phyloP scores from a whole-genome alignment of 2,329 filamentous ascomycete species.

The Dendrostoma leiphaemia region DNA sequence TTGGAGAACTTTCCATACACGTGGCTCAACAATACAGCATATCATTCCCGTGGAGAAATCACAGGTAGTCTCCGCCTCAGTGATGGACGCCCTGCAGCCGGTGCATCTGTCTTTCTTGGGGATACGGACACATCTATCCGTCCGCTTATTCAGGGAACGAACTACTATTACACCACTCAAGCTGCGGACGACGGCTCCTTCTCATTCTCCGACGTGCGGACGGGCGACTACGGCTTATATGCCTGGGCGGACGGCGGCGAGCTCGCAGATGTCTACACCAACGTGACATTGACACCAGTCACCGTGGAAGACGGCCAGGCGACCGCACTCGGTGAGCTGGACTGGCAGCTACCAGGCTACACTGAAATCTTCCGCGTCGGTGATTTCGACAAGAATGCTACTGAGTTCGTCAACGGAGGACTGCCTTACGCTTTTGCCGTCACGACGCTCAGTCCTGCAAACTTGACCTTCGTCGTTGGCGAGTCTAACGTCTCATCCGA shows the following conservation, averaged over 20 bases:
- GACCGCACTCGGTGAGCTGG: conserved; percentile 36
- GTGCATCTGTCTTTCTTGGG: conserved; percentile 49
- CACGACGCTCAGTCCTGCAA: conserved; percentile 41
- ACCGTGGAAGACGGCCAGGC: conserved; percentile 31
- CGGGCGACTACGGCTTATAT: conserved; percentile 44
- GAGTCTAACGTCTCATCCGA: conserved; percentile 32
- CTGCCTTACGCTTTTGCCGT: conserved; percentile 43
- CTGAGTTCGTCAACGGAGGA: conserved; percentile 42
- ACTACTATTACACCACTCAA: conserved; percentile 49
- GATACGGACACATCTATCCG: conserved; percentile 43
- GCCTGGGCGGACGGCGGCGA: conserved; percentile 48
- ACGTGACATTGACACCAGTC: conserved; percentile 39
- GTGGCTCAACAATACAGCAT: conserved; percentile 44
- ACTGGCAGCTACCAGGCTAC: conserved; percentile 37
- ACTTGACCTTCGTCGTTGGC: conserved; percentile 43
- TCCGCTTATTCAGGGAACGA: conserved; percentile 44
- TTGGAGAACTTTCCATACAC: conserved; percentile 44
- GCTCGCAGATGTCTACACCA: conserved; percentile 43
- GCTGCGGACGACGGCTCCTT: conserved; percentile 42
- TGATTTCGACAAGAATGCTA: conserved; percentile 43
- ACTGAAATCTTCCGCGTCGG: conserved; percentile 48
- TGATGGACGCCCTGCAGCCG: conserved; percentile 45
- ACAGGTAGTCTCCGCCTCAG: conserved; percentile 42
- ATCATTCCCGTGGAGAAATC: conserved; percentile 47
- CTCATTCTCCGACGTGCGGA: conserved; percentile 40